A percentile compares a stretch with the other conserved stretches of the same genome.
Evolutionary conservation across 352 stramenopile species (phyloP).

Genomic region (Phytophthora fragariae): DNA sequence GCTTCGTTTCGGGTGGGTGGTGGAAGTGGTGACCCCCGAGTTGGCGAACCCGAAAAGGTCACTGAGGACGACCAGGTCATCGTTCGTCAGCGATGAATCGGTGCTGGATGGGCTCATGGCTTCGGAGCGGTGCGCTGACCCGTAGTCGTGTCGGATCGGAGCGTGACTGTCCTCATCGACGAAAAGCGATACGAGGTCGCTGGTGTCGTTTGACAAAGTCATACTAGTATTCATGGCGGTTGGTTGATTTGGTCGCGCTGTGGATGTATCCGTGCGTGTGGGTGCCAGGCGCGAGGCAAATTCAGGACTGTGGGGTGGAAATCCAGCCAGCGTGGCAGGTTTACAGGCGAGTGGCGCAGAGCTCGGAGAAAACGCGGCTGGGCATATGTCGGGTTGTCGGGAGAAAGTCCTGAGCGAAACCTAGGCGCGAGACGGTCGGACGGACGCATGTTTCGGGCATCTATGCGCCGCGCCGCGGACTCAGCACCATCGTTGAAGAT

Average conservation of each 20-base stretch:
- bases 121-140: background rate
- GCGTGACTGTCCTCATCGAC: conserved; percentile 3
- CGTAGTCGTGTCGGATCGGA: conserved; percentile 13
- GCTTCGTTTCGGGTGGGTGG: background rate
- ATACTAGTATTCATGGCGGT: conserved; percentile 7
- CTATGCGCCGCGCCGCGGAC: background rate
- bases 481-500: conserved; percentile 43
- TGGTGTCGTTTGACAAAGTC: conserved; percentile 24
- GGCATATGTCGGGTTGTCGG: conserved; percentile 22
- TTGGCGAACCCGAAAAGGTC: conserved; percentile 34
- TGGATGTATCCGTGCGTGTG: background rate
- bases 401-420: conserved; percentile 15
- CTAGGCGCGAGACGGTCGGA: conserved; percentile 2
- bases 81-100: conserved; percentile 34
- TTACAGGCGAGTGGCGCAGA: conserved; percentile 21
- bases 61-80: conserved; percentile 37
- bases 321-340: conserved; percentile 9
- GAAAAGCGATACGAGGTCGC: conserved; percentile 29
- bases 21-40: background rate
- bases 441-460: background rate
- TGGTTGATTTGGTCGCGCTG: background rate
- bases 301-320: conserved; percentile 24
- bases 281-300: conserved; percentile 17
- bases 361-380: conserved; percentile 25
- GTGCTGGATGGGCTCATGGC: conserved; percentile 21